Evolutionary conservation across 331 rosid species (phyloP).

Genomic region (Saraca asoca): DNA sequence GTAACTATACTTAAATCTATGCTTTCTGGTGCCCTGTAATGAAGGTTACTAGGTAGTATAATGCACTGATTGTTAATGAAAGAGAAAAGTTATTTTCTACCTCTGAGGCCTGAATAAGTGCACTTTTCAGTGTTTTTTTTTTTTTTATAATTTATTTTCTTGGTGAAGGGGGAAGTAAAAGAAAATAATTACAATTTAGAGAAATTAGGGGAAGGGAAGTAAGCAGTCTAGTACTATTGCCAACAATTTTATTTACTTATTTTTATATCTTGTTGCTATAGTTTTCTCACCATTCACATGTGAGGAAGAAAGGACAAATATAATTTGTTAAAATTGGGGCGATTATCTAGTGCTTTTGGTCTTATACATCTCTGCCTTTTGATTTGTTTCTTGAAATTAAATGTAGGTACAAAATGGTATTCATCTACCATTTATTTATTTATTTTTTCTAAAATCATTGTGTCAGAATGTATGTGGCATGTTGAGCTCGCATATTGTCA

Average conservation of each 20-base stretch:
- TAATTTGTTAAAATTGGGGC: not conserved
- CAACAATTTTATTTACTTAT: constrained; percentile 1
- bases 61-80: no score
- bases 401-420: not conserved
- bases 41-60: no score
- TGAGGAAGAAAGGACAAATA: no score
- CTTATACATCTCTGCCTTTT: not conserved
- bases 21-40: not conserved
- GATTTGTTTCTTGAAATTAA: constrained; percentile 6
- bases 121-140: no score
- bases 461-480: constrained; percentile 10
- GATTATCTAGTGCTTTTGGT: not conserved
- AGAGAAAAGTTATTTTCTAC: no score
- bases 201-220: not conserved
- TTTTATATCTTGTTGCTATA: not conserved
- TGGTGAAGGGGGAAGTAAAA: not conserved
- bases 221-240: not conserved
- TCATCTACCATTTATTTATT: not conserved
- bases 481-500: constrained; percentile 13
- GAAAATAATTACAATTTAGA: constrained; percentile 10
- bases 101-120: no score
- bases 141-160: not conserved
- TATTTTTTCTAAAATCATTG: not conserved
- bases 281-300: not conserved
- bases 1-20: not conserved